Percentiles rank a stretch among this genome's conserved stretches.
phyloP scores from a whole-genome alignment of 768 basidiomycete genomes.

The Lactifluus pinguis region DNA sequence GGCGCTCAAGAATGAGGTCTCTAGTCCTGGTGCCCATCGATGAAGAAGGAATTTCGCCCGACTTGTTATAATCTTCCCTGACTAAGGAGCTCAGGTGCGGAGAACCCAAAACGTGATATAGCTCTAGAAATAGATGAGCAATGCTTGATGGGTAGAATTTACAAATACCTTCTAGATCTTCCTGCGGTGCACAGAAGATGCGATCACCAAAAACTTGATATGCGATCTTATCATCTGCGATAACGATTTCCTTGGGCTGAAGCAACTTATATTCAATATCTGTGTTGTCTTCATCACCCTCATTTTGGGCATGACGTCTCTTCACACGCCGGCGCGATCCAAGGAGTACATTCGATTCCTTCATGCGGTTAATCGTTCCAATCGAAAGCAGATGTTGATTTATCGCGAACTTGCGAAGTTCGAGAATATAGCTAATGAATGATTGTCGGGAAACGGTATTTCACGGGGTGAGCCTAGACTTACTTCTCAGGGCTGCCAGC shows the following conservation, averaged over 20 bases:
- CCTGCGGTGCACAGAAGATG: constrained; percentile 76
- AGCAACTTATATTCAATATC: constrained; percentile 66
- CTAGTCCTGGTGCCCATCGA: constrained; percentile 45
- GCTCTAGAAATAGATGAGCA: constrained; percentile 33
- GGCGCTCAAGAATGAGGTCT: constrained; percentile 63
- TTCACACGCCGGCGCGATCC: constrained; percentile 52
- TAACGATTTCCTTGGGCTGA: constrained; percentile 58
- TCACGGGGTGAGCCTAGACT: background rate
- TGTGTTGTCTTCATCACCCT: constrained; percentile 65
- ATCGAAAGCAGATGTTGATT: constrained; percentile 48
- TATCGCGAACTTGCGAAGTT: constrained; percentile 80
- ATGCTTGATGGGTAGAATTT: background rate
- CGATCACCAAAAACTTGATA: constrained; percentile 71
- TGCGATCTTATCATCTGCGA: constrained; percentile 80
- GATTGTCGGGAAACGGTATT: background rate
- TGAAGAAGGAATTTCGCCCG: constrained; percentile 40
- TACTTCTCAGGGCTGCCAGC: no score
- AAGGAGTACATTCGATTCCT: constrained; percentile 58
- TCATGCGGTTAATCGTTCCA: constrained; percentile 55
- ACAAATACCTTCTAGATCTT: constrained; percentile 74
- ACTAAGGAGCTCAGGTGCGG: constrained; percentile 62
- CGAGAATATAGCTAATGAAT: constrained; percentile 58
- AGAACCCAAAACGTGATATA: constrained; percentile 74
- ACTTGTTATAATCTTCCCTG: constrained; percentile 64
- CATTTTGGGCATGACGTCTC: constrained; percentile 28